phyloP scores from a whole-genome alignment of 257 asterid genomes.

The Penstemon davidsonii region DNA sequence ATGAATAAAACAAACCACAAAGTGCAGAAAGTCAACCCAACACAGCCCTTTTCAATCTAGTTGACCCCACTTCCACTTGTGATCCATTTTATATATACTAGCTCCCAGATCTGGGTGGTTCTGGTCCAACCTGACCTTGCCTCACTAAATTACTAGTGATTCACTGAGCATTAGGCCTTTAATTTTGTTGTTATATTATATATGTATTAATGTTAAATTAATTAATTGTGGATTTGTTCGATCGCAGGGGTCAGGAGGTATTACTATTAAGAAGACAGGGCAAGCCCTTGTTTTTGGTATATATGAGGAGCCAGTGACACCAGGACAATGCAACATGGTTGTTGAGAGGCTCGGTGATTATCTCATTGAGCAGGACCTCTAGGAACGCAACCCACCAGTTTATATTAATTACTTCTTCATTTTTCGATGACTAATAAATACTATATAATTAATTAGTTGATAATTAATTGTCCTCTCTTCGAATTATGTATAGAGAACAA shows the following conservation, averaged over 20 bases:
- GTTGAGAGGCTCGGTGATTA: constrained; percentile 66
- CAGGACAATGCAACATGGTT: constrained; percentile 65
- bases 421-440: background rate
- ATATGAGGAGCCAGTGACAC: constrained; percentile 70
- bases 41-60: too few relatives aligned
- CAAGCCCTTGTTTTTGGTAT: constrained; percentile 51
- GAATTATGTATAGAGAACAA: constrained; percentile 1
- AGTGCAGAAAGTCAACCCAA: too few relatives aligned
- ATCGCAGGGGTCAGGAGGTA: constrained; percentile 54
- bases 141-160: too few relatives aligned
- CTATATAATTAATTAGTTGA: background rate
- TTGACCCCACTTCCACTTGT: too few relatives aligned
- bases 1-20: too few relatives aligned
- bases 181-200: too few relatives aligned
- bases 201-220: too few relatives aligned
- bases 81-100: too few relatives aligned
- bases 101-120: too few relatives aligned
- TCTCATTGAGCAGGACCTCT: constrained; percentile 55
- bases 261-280: constrained; percentile 53
- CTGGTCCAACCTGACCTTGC: too few relatives aligned
- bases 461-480: background rate
- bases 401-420: background rate
- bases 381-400: background rate
- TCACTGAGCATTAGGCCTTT: too few relatives aligned
- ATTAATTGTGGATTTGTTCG: background rate